Percentiles rank a stretch among this genome's conserved stretches.
phyloP scores from a whole-genome alignment of 2,329 filamentous ascomycete species.

The Cryoendolithus antarcticus region DNA sequence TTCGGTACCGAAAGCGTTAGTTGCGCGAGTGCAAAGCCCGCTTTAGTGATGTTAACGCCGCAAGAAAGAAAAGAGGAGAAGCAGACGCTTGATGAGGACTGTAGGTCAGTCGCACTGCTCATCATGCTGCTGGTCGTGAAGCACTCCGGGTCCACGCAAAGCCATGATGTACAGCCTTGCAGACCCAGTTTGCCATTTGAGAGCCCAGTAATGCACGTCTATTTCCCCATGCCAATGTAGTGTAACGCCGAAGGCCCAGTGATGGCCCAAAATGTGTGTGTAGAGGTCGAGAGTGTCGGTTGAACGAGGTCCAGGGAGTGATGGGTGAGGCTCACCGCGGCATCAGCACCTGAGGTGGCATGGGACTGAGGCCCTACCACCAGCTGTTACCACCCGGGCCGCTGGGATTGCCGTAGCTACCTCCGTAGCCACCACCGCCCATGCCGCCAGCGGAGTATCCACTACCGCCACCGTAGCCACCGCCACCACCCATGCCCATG shows the following conservation, averaged over 20 bases:
- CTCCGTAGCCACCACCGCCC: conserved; percentile 32
- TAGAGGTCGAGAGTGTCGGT: too few species aligned
- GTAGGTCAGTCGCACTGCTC: too few species aligned
- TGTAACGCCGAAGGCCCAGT: not conserved
- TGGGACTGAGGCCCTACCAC: conserved; percentile 39
- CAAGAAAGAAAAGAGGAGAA: too few species aligned
- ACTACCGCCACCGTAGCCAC: conserved; percentile 20
- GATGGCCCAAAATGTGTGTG: conserved; percentile 11
- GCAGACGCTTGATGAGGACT: too few species aligned
- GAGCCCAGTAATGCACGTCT: too few species aligned
- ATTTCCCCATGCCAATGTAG: too few species aligned
- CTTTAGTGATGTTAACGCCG: too few species aligned
- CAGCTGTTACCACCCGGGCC: conserved; percentile 46
- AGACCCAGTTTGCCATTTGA: not conserved
- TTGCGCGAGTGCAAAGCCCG: too few species aligned
- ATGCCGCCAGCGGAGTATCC: conserved; percentile 22
- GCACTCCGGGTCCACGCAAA: too few species aligned
- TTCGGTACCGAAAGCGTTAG: too few species aligned
- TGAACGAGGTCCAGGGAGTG: conserved; percentile 1
- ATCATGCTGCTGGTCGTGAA: too few species aligned
- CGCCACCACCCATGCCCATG: conserved; percentile 31
- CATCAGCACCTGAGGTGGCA: conserved; percentile 1
- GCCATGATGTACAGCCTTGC: not conserved
- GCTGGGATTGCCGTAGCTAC: conserved; percentile 58
- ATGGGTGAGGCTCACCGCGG: not conserved